A percentile compares a stretch with the other conserved stretches of the same genome.
Evolutionary conservation across 768 basidiomycete species (phyloP).

Genomic region (Agrocybe pediades): DNA sequence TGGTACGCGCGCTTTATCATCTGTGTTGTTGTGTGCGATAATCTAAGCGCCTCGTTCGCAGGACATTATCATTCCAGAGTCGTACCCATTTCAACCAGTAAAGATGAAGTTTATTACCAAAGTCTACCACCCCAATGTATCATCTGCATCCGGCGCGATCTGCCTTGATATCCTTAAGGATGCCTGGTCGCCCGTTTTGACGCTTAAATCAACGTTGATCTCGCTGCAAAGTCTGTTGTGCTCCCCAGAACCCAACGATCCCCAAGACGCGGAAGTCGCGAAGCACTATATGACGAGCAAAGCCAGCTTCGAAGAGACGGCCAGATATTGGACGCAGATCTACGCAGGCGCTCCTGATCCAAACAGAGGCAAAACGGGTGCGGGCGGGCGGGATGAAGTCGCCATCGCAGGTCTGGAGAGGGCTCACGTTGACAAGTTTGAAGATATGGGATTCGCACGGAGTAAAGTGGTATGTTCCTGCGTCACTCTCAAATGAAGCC

Average conservation of each 20-base stretch:
- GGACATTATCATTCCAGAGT: slow-evolving; percentile 93
- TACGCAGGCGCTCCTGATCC: slow-evolving; percentile 78
- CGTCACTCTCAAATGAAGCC: not conserved
- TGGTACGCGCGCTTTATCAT: slow-evolving; percentile 54
- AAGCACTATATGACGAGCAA: slow-evolving; percentile 94
- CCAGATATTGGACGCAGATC: slow-evolving; percentile 90
- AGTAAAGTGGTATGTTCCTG: slow-evolving; percentile 75
- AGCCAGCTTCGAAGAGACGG: slow-evolving; percentile 87
- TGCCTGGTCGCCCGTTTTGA: slow-evolving; percentile 94
- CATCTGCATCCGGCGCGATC: slow-evolving; percentile 92
- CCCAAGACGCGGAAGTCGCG: slow-evolving; percentile 97
- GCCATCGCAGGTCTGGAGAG: slow-evolving; percentile 83
- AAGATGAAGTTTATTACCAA: slow-evolving; percentile 99
- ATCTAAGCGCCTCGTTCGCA: slow-evolving; percentile 27
- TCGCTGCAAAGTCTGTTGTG: slow-evolving; percentile 92
- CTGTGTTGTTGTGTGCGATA: not conserved
- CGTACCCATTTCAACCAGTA: slow-evolving; percentile 90
- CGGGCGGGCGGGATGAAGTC: slow-evolving; percentile 52
- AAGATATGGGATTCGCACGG: slow-evolving; percentile 79
- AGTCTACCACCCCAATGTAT: slow-evolving; percentile 95
- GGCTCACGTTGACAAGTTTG: slow-evolving; percentile 84
- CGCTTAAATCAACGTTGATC: slow-evolving; percentile 94
- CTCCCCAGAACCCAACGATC: slow-evolving; percentile 93
- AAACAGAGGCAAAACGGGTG: slow-evolving; percentile 44
- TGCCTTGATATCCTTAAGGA: slow-evolving; percentile 89